Evolutionary conservation across 805 yeast species (phyloP), one percentile per base, ranked within the genome.

Genomic region (Starmerella bacillaris): DNA sequence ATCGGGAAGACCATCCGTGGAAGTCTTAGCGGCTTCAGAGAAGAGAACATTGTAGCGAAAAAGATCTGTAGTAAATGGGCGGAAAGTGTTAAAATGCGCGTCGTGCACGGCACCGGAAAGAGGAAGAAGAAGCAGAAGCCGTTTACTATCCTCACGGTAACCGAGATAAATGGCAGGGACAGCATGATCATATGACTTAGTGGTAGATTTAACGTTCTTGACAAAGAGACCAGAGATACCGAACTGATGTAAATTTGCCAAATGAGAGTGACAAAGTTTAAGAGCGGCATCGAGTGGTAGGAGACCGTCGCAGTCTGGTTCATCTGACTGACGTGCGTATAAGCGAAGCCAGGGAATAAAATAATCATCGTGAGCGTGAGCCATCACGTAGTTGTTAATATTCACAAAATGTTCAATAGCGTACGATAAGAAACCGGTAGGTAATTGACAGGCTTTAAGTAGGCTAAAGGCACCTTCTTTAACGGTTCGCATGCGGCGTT

Each of bases 81-180:
- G 9, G 26, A 22, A 22, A 11, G 9, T 9, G 9, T n/a, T 9
- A 22, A 22, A 11, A 22, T 22, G 26, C 12, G 12, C 9, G 26
- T 22, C n/a, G n/a, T 9, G n/a, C 12, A 22, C 12, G 9, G 26
- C n/a, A 22, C 26, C 26, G 9, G 26, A 11, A 22, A 22, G 26
- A 22, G n/a, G 26, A n/a, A 22, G n/a, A 9, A 22, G 26, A n/a
- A 22, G 9, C 12, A 9, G 26, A 22, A 11, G n/a, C 12, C 26
- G 26, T 22, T 22, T 22, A 9, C 12, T 22, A n/a, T 22, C 26
- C 12, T 22, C n/a, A n/a, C n/a, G 26, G 26, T 22, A 22, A n/a
- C 26, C 26, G n/a, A 22, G n/a, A 22, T 22, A 22, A n/a, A 22
- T 22, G 26, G 26, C 26, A 22, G 26, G 26, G n/a, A 22, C n/a